phyloP scores from a whole-genome alignment of 2,329 filamentous ascomycete species.

The Botryosphaeria dothidea region DNA sequence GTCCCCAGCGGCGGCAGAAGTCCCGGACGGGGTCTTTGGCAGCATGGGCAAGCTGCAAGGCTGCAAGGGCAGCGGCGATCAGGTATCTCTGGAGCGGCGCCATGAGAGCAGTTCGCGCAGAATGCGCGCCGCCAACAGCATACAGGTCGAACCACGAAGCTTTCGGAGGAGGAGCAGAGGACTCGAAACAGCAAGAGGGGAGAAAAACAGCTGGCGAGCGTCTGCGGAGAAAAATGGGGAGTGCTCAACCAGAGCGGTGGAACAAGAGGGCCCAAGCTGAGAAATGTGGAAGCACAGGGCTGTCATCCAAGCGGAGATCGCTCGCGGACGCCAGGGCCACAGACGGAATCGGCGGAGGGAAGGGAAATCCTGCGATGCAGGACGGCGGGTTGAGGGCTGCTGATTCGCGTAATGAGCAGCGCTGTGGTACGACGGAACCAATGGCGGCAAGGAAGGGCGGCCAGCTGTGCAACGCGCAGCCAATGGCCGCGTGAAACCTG shows the following conservation, averaged over 20 bases:
- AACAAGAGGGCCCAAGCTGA: constrained; percentile 15
- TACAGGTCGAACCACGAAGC: constrained; percentile 25
- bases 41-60: constrained; percentile 28
- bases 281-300: constrained; percentile 17
- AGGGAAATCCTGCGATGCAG: constrained; percentile 7
- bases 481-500: constrained; percentile 2
- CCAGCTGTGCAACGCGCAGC: not conserved
- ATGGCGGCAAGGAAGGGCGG: constrained; percentile 12
- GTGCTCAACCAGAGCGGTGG: constrained; percentile 10
- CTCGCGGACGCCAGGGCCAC: constrained; percentile 9
- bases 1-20: constrained; percentile 53
- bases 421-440: constrained; percentile 6
- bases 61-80: constrained; percentile 30
- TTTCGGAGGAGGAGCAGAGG: not conserved
- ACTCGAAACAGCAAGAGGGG: not conserved
- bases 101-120: constrained; percentile 35
- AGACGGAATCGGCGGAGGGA: constrained; percentile 12
- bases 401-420: constrained; percentile 1
- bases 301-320: constrained; percentile 8
- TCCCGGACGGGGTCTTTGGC: constrained; percentile 53
- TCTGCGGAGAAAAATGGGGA: constrained; percentile 1
- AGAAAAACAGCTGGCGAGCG: not conserved
- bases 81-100: constrained; percentile 31
- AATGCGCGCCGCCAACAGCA: constrained; percentile 16
- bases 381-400: not conserved